Evolutionary conservation across 1,284 basidiomycete genomes (phyloP).

Genomic region (Ganoderma meredithae): DNA sequence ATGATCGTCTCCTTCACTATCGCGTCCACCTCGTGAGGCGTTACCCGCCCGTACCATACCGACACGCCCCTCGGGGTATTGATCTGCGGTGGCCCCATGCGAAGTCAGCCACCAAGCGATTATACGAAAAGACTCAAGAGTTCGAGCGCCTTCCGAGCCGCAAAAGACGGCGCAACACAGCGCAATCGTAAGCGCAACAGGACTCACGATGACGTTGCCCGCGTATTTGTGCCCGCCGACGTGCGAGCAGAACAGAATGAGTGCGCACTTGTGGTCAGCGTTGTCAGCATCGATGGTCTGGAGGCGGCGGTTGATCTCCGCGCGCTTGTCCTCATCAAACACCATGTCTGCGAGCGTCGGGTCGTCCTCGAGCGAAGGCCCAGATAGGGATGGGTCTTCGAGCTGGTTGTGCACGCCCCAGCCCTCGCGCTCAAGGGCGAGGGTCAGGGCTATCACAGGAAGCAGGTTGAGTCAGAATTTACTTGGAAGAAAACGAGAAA

Average conservation of each 20-base stretch:
- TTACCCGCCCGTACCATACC: conserved; percentile 94
- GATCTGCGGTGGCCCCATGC: conserved; percentile 56
- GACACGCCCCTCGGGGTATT: conserved; percentile 85
- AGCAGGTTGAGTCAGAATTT: background rate
- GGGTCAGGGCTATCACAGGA: conserved; percentile 61
- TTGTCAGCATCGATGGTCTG: conserved; percentile 56
- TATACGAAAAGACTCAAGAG: background rate
- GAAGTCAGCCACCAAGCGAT: background rate
- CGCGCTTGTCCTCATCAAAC: conserved; percentile 48
- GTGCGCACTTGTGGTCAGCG: conserved; percentile 56
- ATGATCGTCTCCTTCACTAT: conserved; percentile 90
- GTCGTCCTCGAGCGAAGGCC: conserved; percentile 62
- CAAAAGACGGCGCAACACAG: no score
- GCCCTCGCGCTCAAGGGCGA: conserved; percentile 67
- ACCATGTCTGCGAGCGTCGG: conserved; percentile 51
- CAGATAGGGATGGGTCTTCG: conserved; percentile 67
- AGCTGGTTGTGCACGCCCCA: conserved; percentile 80
- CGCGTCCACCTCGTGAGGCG: conserved; percentile 85
- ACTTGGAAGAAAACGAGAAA: background rate
- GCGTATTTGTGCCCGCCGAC: conserved; percentile 92
- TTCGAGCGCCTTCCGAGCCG: no score
- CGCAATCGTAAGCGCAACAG: background rate
- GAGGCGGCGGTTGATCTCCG: conserved; percentile 56
- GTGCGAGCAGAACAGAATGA: conserved; percentile 88
- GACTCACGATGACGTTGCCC: conserved; percentile 87